Base-by-base conservation (phyloP, 257 asterid species). In the Fraxinus americana region DNA sequence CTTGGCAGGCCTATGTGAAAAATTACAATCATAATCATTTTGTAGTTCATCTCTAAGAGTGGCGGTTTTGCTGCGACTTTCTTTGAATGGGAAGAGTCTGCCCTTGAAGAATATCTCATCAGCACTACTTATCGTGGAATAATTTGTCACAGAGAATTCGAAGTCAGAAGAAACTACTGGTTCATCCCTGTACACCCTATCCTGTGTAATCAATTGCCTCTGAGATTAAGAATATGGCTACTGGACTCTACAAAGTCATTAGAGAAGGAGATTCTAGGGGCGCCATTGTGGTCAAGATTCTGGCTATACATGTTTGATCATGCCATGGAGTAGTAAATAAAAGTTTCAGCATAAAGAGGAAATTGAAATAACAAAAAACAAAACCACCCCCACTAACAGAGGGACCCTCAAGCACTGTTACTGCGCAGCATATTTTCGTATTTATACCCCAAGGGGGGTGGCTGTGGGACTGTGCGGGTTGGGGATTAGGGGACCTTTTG, bases 211-310 rank as follows among this genome's bases (percentile, higher is more conserved):
- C 21, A 86, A 75, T 30, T 73, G 73, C 7, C 75, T 45, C 72
- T 76, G 77, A 29, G 76, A 69, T 7, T 30, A 52, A 2, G 83
- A 71, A 35, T 32, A 32, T 65, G 82, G 4, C 75, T 32, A 1
- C 76, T 66, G 13, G 91, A 79, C 7, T 5, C 7, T 5, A 82
- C 86, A 70, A 95, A 91, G 77, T 95, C 99, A 73, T 86, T 93
- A 27, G 99, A 95, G 88, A 95, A 93, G 67, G 99, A 95, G 71
- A 95, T 95, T 32, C 98, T 79, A 0, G 99, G 99, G 87, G 32
- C 32, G 21, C 59, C 32, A 9, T 86, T 80, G 82, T 77, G 90
- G 12, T 90, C 86, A 50, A 83, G 1, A 73, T 89, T 89, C 75
- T 87, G 82, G 85, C 89, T 91, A 89, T 94, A 88, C 98, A 91